Percentiles rank a stretch among this genome's conserved stretches.
Conservation (phyloP, 345 rosid species). For the Viola odorata region DNA sequence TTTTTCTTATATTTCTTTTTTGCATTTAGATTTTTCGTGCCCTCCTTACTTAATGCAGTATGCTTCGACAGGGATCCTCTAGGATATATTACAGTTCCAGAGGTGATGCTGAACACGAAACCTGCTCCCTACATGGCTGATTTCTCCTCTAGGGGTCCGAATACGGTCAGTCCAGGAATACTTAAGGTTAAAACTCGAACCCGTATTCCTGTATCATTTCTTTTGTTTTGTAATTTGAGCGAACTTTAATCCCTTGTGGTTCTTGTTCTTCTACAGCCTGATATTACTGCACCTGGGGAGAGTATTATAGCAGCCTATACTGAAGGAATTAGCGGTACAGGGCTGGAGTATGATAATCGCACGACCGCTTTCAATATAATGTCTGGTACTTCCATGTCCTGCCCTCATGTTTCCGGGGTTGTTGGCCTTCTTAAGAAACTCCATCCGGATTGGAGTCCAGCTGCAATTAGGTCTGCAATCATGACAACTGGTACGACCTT, state of each 20-base stretch:
- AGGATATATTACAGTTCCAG: background rate
- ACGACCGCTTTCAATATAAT: constrained; percentile 29
- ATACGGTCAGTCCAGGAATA: background rate
- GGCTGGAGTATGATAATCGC: constrained; percentile 27
- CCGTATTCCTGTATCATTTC: background rate
- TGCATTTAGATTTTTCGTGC: background rate
- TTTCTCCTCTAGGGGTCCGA: background rate
- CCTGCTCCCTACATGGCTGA: background rate
- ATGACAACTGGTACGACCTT: constrained; percentile 12
- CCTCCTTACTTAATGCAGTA: background rate
- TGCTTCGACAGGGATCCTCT: background rate
- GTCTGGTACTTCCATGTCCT: constrained; percentile 88
- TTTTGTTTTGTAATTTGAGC: too few species aligned
- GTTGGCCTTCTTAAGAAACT: constrained; percentile 70
- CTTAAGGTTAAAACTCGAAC: background rate
- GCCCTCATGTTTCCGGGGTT: constrained; percentile 79
- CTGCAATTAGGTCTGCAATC: constrained; percentile 58
- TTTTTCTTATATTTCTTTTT: background rate
- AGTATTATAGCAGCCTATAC: background rate
- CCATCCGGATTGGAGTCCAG: constrained; percentile 74
- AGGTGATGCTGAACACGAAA: too few species aligned
- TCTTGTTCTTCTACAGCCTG: background rate
- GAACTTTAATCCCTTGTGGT: too few species aligned
- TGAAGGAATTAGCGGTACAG: constrained; percentile 27
- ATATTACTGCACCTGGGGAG: background rate